phyloP scores from a whole-genome alignment of 768 basidiomycete genomes.

The Russula dissimulans region DNA sequence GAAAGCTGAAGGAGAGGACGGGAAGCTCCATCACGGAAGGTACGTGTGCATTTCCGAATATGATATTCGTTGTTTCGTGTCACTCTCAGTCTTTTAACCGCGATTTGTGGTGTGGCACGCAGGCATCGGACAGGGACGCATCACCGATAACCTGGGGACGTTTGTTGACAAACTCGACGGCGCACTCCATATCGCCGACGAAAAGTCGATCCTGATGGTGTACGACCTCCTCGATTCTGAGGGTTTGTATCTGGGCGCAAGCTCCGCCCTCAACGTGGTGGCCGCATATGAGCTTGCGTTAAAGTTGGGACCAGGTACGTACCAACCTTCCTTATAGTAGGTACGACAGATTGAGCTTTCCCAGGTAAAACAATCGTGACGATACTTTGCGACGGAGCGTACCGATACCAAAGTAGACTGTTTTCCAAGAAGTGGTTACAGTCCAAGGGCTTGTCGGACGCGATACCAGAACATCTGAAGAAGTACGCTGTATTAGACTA shows the following conservation, averaged over 20 bases:
- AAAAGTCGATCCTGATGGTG: slow-evolving; percentile 86
- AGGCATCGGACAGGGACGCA: slow-evolving; percentile 96
- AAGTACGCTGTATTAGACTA: slow-evolving; percentile 85
- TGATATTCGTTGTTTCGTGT: not conserved
- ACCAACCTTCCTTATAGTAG: not conserved
- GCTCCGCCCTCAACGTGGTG: slow-evolving; percentile 89
- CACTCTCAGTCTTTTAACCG: not conserved
- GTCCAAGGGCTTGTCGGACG: slow-evolving; percentile 63
- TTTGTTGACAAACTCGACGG: slow-evolving; percentile 74
- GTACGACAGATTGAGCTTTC: not conserved
- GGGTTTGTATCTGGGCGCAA: slow-evolving; percentile 91
- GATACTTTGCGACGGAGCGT: slow-evolving; percentile 90
- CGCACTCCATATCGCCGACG: slow-evolving; percentile 79
- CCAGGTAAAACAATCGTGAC: slow-evolving; percentile 80
- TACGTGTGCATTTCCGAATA: slow-evolving; percentile 36
- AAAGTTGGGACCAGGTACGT: slow-evolving; percentile 71
- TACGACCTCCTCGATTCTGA: slow-evolving; percentile 88
- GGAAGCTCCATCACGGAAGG: slow-evolving; percentile 95
- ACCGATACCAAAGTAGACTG: slow-evolving; percentile 91
- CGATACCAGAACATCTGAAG: slow-evolving; percentile 75
- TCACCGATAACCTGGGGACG: slow-evolving; percentile 83
- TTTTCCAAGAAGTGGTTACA: slow-evolving; percentile 92
- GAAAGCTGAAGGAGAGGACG: slow-evolving; percentile 60
- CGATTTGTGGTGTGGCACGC: not conserved
- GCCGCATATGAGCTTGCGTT: slow-evolving; percentile 84